Evolutionary conservation across 1,284 basidiomycete species (phyloP), one percentile per base, ranked within the genome.

Genomic region (Gomphus bonarii): DNA sequence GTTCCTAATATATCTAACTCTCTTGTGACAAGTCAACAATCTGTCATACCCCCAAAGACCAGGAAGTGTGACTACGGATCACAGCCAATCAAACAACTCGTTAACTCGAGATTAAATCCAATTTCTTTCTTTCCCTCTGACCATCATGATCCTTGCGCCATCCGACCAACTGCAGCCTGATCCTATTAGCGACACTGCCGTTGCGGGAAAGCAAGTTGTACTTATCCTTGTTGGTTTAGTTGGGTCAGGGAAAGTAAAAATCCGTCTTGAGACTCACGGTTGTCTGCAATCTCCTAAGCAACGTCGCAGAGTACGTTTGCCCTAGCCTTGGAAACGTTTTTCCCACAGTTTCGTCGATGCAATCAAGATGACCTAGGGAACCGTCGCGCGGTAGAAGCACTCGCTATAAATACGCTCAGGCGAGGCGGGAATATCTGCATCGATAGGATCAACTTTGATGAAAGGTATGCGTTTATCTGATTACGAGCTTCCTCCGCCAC

Each of bases 361-460:
- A 86, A 79, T 69, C 85, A 88, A 68, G 85, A 88, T 64, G 81
- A 86, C 28, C 68, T 79, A 25, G 77, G 77, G 30, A 65, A 75
- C 64, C 74, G 86, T 59, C 73, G 73, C 14, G 68, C 62, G 20
- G 85, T 88, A 0, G 85, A 88, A 65, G 66, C 70, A 8, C 67
- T 81, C 38, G 81, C 78, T 6, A 69, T 79, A 58, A 62, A 68
- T 30, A 73, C 73, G 11, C 73, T 88, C 49, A 61, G 63, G 48
- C 67, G 76, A 61, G 83, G 84, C 22, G 66, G 72, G 43, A 86
- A 82, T 16, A 80, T 84, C n/a, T 85, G 82, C 66, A 78, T 88
- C 51, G 86, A 88, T 65, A 75, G 86, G 59, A 84, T 83, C 18
- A 88, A 88, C 69, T 77, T 88, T 61, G 78, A 87, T 65, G 72